Percentiles rank a stretch among this genome's conserved stretches.
Conservation (phyloP, 2,329 filamentous ascomycete species). For the Teratosphaeria zuluensis region DNA sequence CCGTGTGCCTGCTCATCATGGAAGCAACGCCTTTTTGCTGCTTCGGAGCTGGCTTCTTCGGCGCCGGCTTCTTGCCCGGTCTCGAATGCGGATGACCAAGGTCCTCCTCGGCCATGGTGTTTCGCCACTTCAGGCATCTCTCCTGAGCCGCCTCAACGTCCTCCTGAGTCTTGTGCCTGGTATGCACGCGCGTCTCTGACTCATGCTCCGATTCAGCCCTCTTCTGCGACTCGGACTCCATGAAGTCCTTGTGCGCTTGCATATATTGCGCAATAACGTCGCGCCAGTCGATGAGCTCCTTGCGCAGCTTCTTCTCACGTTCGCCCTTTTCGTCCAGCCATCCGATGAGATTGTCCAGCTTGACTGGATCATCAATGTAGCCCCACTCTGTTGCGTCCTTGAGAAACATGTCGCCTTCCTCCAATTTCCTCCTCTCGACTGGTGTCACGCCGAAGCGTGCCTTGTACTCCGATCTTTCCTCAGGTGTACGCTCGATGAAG, state of each 20-base stretch:
- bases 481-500: slow-evolving; percentile 67
- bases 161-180: slow-evolving; percentile 51
- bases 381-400: slow-evolving; percentile 77
- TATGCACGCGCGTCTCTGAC: slow-evolving; percentile 46
- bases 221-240: slow-evolving; percentile 40
- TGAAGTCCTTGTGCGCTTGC: slow-evolving; percentile 30
- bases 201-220: slow-evolving; percentile 40
- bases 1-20: slow-evolving; percentile 34
- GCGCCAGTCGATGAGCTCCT: slow-evolving; percentile 69
- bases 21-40: slow-evolving; percentile 28
- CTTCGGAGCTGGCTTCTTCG: slow-evolving; percentile 21
- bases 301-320: slow-evolving; percentile 78
- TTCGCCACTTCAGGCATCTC: slow-evolving; percentile 57
- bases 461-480: slow-evolving; percentile 66
- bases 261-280: slow-evolving; percentile 67
- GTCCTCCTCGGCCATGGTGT: slow-evolving; percentile 45
- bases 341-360: slow-evolving; percentile 66
- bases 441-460: slow-evolving; percentile 72
- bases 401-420: slow-evolving; percentile 76
- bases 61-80: slow-evolving; percentile 26
- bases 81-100: slow-evolving; percentile 22
- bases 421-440: slow-evolving; percentile 69
- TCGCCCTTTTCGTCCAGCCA: slow-evolving; percentile 85
- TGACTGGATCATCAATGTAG: slow-evolving; percentile 72
- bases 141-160: slow-evolving; percentile 44